Evolutionary conservation across 2,329 filamentous ascomycete species (phyloP).

Genomic region (Paecilomyces variotii): DNA sequence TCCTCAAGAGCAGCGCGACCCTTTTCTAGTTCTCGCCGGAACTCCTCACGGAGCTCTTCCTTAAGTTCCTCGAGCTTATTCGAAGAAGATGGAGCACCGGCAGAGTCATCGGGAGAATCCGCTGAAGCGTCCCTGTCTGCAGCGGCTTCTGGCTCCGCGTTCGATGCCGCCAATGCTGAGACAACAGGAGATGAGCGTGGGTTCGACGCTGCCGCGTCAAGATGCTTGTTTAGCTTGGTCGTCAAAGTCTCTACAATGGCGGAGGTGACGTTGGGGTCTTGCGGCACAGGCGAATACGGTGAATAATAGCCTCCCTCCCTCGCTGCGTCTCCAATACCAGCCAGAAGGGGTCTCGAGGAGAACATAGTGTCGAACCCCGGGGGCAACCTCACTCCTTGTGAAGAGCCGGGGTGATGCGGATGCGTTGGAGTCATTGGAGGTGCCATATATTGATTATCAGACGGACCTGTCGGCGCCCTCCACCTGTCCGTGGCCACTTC

Average conservation of each 20-base stretch:
- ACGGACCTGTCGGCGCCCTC: background rate
- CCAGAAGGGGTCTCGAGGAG: conserved; percentile 11
- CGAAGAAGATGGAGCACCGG: background rate
- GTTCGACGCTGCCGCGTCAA: conserved; percentile 19
- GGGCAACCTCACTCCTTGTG: conserved; percentile 22
- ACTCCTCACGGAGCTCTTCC: conserved; percentile 23
- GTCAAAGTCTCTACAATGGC: conserved; percentile 29
- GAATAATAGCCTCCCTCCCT: background rate
- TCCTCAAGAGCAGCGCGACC: conserved; percentile 25
- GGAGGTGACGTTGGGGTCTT: conserved; percentile 18
- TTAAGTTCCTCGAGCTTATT: conserved; percentile 23
- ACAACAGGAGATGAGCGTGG: conserved; percentile 15
- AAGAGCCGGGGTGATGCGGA: conserved; percentile 5
- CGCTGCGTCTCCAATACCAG: background rate
- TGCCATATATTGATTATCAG: background rate
- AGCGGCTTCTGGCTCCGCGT: background rate
- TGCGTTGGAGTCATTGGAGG: background rate
- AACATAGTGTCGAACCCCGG: conserved; percentile 35
- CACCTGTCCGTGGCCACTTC: conserved; percentile 1
- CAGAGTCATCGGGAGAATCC: background rate
- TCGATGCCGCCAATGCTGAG: conserved; percentile 11
- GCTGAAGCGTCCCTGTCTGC: background rate
- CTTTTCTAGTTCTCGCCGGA: conserved; percentile 25
- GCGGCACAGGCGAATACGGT: conserved; percentile 7
- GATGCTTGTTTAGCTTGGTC: conserved; percentile 28